These are phyloP conservation scores for Mollisia scopiformis DNA, from an alignment of 2,329 filamentous ascomycete species.

Conservation along the genomic window DNA sequence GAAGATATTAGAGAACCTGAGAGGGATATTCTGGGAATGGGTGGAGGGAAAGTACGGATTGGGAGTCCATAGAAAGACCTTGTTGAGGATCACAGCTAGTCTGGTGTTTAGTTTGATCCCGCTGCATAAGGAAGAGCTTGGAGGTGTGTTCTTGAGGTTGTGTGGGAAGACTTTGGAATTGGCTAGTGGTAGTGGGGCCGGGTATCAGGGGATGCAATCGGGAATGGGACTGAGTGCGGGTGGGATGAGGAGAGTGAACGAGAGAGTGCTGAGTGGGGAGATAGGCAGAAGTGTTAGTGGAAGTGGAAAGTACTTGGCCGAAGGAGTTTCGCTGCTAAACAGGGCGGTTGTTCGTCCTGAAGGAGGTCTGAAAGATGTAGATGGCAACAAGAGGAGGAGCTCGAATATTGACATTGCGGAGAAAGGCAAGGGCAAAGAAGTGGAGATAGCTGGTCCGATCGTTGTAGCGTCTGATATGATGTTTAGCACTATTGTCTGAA, in stretches of 20 bases:
- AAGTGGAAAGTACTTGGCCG: not conserved
- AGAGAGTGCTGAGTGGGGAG: not conserved
- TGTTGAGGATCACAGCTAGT: conserved; percentile 36
- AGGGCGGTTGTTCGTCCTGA: not conserved
- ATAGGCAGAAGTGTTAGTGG: not conserved
- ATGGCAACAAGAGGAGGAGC: not conserved
- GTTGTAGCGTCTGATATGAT: not conserved
- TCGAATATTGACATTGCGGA: not conserved
- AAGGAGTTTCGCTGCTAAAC: not conserved
- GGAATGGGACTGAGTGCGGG: not conserved
- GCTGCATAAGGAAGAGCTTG: conserved; percentile 33
- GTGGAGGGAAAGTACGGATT: conserved; percentile 9
- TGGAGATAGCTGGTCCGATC: not conserved
- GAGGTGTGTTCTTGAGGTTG: conserved; percentile 24
- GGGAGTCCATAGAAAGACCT: conserved; percentile 35
- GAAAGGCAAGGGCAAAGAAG: not conserved
- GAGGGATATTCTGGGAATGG: conserved; percentile 4
- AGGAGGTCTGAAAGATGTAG: not conserved
- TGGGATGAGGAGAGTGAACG: not conserved
- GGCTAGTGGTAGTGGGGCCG: conserved; percentile 1
- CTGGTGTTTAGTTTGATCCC: conserved; percentile 37
- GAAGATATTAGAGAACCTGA: not conserved
- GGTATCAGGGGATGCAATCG: conserved; percentile 36
- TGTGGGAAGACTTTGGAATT: conserved; percentile 22
- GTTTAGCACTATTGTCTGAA: not conserved